These are phyloP conservation scores for Cercospora berteroae DNA, from an alignment of 2,329 filamentous ascomycete genomes.

Conservation along the genomic window DNA sequence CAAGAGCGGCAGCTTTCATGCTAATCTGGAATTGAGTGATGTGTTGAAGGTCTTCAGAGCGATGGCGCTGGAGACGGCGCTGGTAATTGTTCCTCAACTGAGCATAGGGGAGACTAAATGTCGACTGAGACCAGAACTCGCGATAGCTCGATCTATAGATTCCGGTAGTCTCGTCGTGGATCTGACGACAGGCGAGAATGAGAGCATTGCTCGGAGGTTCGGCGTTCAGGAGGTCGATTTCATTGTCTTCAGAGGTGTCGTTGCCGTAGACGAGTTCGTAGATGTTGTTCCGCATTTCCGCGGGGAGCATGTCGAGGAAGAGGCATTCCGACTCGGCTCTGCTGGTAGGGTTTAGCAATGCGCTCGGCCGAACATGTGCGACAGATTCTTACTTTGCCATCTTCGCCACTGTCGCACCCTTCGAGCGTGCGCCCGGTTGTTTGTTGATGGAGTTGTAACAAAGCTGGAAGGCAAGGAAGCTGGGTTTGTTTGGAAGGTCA, in stretches of 20 bases:
- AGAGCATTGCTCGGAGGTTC: background rate
- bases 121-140: background rate
- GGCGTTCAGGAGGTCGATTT: background rate
- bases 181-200: background rate
- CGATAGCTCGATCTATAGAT: background rate
- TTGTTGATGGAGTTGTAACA: background rate
- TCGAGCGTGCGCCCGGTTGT: background rate
- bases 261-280: slow-evolving; percentile 9
- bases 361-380: too few relatives aligned
- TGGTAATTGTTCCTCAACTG: background rate
- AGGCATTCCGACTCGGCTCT: too few relatives aligned
- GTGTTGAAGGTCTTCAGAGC: background rate
- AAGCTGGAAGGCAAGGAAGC: background rate
- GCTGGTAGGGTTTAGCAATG: too few relatives aligned
- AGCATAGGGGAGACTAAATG: background rate
- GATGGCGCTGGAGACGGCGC: background rate
- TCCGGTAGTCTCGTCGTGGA: background rate
- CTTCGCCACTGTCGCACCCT: background rate
- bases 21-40: background rate
- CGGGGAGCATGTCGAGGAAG: background rate
- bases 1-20: too few relatives aligned
- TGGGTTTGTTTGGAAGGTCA: background rate
- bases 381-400: background rate
- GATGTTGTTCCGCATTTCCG: slow-evolving; percentile 4
- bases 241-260: background rate